Conservation (phyloP, 345 rosid species). For the Linum usitatissimum region DNA sequence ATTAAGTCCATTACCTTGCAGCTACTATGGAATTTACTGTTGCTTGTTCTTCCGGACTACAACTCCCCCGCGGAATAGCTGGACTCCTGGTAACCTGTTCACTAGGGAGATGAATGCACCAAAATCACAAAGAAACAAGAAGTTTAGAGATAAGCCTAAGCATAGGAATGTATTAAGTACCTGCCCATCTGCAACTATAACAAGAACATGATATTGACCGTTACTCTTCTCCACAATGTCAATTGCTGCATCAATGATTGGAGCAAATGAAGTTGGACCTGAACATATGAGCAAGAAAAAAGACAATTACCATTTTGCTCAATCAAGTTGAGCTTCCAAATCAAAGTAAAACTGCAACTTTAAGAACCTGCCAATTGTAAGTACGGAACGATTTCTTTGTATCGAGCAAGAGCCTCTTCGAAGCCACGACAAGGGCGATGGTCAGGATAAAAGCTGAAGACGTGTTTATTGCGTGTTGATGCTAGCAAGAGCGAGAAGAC, state of each 20-base stretch:
- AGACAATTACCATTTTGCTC: neutral
- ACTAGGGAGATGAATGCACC: neutral
- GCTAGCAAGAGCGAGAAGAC: slow-evolving; percentile 26
- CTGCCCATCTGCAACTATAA: slow-evolving; percentile 94
- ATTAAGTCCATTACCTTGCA: slow-evolving; percentile 56
- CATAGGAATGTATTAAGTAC: slow-evolving; percentile 16
- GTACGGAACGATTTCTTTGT: slow-evolving; percentile 65
- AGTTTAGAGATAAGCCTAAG: neutral
- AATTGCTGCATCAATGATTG: slow-evolving; percentile 69
- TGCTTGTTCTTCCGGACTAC: slow-evolving; percentile 76
- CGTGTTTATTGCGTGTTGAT: slow-evolving; percentile 61
- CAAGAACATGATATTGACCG: slow-evolving; percentile 82
- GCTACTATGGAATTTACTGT: slow-evolving; percentile 71
- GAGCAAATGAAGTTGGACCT: slow-evolving; percentile 98
- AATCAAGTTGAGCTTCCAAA: neutral
- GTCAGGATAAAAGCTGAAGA: slow-evolving; percentile 71
- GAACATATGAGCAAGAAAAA: neutral
- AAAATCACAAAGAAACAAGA: slow-evolving; percentile 2
- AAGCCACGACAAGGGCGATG: slow-evolving; percentile 56
- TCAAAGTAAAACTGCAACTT: neutral
- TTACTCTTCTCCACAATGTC: slow-evolving; percentile 67
- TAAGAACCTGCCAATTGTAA: slow-evolving; percentile 62
- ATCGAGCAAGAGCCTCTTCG: slow-evolving; percentile 63
- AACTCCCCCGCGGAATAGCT: slow-evolving; percentile 43
- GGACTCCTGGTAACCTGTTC: slow-evolving; percentile 63